Percentiles rank a stretch among this genome's conserved stretches.
These are phyloP conservation scores for Erodium moschatum DNA, from an alignment of 441 rosid species.

Conservation along the genomic window DNA sequence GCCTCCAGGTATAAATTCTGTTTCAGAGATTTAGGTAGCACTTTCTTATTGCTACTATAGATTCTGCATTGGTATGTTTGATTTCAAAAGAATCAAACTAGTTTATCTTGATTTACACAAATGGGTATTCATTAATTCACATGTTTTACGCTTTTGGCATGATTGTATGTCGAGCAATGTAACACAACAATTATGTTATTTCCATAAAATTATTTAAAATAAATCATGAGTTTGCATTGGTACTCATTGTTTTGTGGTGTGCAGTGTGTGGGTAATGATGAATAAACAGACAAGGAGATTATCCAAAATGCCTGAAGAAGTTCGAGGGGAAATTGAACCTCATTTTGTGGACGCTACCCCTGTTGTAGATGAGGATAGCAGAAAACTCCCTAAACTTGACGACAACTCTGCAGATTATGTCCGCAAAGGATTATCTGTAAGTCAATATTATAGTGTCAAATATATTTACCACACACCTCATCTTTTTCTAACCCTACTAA, in stretches of 20 bases:
- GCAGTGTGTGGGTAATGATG: constrained; percentile 99
- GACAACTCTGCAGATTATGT: constrained; percentile 66
- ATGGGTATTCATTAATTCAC: not conserved
- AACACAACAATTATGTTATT: not conserved
- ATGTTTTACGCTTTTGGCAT: not conserved
- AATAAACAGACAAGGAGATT: constrained; percentile 87
- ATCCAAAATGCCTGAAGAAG: constrained; percentile 90
- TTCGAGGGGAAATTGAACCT: constrained; percentile 77
- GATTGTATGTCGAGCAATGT: not conserved
- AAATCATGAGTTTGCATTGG: no score
- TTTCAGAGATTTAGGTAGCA: not conserved
- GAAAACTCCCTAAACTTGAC: constrained; percentile 80
- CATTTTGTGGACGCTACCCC: constrained; percentile 58
- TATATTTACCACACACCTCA: not conserved
- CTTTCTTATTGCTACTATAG: not conserved
- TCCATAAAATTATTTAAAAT: no score
- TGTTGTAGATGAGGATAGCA: constrained; percentile 64
- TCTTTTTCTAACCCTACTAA: constrained; percentile 6
- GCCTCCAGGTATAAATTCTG: constrained; percentile 64
- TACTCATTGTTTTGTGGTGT: constrained; percentile 1
- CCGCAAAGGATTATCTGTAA: constrained; percentile 73
- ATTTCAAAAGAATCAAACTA: not conserved
- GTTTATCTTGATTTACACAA: not conserved
- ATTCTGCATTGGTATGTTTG: not conserved
- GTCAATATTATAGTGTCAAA: constrained; percentile 19